phyloP scores from a whole-genome alignment of 352 stramenopile genomes.

The Globisporangium middletonii region DNA sequence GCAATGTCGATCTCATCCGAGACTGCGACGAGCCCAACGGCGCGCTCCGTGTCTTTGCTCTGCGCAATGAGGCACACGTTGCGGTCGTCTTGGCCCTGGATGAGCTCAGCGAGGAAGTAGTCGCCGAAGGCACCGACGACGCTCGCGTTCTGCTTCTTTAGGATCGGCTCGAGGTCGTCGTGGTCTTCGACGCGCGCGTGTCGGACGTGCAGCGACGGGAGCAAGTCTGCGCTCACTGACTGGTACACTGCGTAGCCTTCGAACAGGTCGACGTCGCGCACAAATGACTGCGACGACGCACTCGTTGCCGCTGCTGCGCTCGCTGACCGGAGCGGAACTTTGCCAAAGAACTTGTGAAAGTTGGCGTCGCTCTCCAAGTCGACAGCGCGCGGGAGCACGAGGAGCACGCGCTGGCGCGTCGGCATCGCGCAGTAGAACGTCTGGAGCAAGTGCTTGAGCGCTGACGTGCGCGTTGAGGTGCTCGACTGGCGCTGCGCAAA shows the following conservation, averaged over 20 bases:
- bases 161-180: conserved; percentile 71
- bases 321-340: conserved; percentile 15
- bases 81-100: conserved; percentile 79
- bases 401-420: conserved; percentile 31
- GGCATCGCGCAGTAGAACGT: conserved; percentile 39
- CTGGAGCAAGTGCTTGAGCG: conserved; percentile 54
- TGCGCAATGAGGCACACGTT: conserved; percentile 83
- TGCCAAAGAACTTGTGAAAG: conserved; percentile 57
- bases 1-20: conserved; percentile 82
- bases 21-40: conserved; percentile 75
- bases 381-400: conserved; percentile 43
- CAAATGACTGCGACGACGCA: conserved; percentile 14
- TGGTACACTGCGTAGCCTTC: conserved; percentile 48
- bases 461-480: conserved; percentile 22
- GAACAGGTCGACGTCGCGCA: conserved; percentile 31
- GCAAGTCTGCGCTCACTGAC: conserved; percentile 24
- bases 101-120: conserved; percentile 92
- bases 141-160: conserved; percentile 48
- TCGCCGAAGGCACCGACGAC: conserved; percentile 79
- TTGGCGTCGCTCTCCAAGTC: conserved; percentile 41
- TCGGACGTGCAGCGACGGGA: conserved; percentile 45
- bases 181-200: conserved; percentile 76
- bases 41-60: conserved; percentile 21
- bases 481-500: conserved; percentile 45
- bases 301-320: not conserved